These are phyloP conservation scores for Fistulinella prunicolor DNA, from an alignment of 768 basidiomycete genomes.

Conservation along the genomic window DNA sequence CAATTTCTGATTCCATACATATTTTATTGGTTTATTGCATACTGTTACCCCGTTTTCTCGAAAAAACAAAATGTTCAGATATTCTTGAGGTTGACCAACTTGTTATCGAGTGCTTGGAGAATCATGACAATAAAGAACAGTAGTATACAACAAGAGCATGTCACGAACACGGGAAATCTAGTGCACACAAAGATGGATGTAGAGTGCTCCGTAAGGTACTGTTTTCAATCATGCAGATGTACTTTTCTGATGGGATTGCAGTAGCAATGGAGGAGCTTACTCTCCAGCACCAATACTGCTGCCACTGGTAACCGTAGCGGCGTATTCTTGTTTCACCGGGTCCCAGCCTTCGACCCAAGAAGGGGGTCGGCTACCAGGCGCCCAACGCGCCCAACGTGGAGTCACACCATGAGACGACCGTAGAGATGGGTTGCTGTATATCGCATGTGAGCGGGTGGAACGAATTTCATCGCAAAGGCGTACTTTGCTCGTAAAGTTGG, in stretches of 20 bases:
- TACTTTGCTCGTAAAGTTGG: constrained; percentile 63
- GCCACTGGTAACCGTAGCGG: constrained; percentile 39
- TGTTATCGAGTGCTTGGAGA: not conserved
- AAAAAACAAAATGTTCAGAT: not conserved
- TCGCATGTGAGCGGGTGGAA: not conserved
- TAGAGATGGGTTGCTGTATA: constrained; percentile 26
- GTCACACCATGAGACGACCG: constrained; percentile 10
- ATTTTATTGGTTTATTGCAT: not conserved
- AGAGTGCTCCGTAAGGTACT: not conserved
- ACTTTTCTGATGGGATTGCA: not conserved
- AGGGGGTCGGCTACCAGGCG: constrained; percentile 29
- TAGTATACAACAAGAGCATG: not conserved
- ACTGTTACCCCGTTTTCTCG: not conserved
- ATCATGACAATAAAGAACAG: not conserved
- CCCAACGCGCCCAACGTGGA: constrained; percentile 26
- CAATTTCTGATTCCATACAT: constrained; percentile 39
- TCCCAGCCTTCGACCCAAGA: constrained; percentile 45
- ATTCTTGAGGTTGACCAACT: too few relatives aligned
- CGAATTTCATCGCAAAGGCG: constrained; percentile 13
- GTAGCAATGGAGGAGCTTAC: constrained; percentile 1
- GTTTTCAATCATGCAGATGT: not conserved
- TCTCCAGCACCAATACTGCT: constrained; percentile 30
- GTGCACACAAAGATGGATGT: not conserved
- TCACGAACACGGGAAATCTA: not conserved
- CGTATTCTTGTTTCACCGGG: constrained; percentile 40